Conservation (phyloP, 257 asterid species). For the Pogostemon cablin region DNA sequence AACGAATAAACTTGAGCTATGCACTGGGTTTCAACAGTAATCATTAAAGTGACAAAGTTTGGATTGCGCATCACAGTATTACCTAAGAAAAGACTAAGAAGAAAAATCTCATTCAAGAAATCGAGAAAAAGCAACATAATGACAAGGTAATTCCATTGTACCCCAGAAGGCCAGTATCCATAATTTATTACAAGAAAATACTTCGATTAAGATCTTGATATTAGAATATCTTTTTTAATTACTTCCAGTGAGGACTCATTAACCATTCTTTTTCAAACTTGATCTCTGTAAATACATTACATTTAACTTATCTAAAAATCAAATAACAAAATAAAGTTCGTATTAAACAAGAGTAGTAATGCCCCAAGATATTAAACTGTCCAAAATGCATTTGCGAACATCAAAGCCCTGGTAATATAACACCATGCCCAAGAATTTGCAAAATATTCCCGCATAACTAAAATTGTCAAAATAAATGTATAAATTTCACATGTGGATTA, state of each 20-base stretch:
- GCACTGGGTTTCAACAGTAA: no score
- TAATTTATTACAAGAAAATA: no score
- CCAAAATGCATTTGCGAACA: neutral
- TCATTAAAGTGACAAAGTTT: no score
- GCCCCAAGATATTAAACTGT: neutral
- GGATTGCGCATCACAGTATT: no score
- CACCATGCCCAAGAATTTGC: neutral
- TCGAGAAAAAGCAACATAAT: no score
- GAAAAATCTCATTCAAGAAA: no score
- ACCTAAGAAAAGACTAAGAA: no score
- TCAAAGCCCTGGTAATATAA: conserved; percentile 7
- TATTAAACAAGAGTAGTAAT: neutral
- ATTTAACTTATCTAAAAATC: conserved; percentile 1
- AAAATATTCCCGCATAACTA: neutral
- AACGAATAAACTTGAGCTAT: no score
- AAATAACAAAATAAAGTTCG: neutral
- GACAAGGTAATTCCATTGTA: no score
- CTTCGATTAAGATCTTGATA: no score
- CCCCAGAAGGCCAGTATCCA: no score
- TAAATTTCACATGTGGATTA: neutral
- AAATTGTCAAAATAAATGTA: neutral
- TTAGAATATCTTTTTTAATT: no score
- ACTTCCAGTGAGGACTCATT: neutral
- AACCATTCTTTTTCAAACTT: neutral
- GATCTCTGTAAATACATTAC: conserved; percentile 1